Evolutionary conservation across 2,329 filamentous ascomycete genomes (phyloP), one percentile per base, ranked within the genome.

Genomic region (Epichloe coenophiala): DNA sequence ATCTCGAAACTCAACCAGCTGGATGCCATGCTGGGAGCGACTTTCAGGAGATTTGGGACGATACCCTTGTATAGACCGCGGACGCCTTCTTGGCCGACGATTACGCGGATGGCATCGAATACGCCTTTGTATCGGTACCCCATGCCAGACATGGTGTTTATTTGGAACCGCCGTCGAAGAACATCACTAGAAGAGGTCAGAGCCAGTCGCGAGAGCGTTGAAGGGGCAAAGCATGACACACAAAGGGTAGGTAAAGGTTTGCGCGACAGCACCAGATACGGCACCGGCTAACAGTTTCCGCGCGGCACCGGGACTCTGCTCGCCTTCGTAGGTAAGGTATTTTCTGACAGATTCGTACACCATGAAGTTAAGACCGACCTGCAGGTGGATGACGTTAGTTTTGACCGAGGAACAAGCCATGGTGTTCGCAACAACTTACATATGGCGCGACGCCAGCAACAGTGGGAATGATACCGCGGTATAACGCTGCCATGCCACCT

Each of bases 121-220:
- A 98, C 84, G 6, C 83, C 85, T 61, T 86, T 89, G 72, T 98
- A 98, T 65, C 91, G 81, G 69, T 96, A 97, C 47, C 93, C 93
- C 83, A 98, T 91, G 48, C 93, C 93, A 45, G 86, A 88, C 93
- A 98, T 98, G 49, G 93, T 96, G 69, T 98, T 98, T 71, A 98
- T 93, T 65, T 98, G 93, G 66, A 98, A 98, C 47, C 93, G 81
- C 53, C 93, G 83, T 35, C 93, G 86, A 50, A 98, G 75, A 2
- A 98, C 91, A 64, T 95, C 90, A 64, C 88, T 93, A 8, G 12
- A 45, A 5, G 17, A 17, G 9, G 13, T 48, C 33, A 63, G 53
- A 63, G 60, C 55, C n/a, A 33, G 4, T 13, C 5, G 15, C 9
- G n/a, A 36, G 9, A 19, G 36, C 21, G n/a, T 33, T 35, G 9